Evolutionary conservation across 305 asterid genomes (phyloP).

Genomic region (Fraxinus sp.): DNA sequence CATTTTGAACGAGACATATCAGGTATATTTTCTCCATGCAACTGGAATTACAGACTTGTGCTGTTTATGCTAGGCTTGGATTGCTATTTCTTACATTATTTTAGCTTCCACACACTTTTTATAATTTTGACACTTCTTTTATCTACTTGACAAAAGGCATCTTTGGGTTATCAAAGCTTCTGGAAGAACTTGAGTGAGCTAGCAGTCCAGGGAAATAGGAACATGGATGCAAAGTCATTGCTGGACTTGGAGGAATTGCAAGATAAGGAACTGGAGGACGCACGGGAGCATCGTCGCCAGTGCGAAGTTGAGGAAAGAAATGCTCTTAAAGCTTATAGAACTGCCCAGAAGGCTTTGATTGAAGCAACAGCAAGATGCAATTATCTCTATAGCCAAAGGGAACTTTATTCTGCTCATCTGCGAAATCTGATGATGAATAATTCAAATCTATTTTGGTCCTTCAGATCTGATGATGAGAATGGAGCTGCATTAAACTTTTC

Average conservation of each 20-base stretch:
- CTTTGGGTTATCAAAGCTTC: conserved; percentile 29
- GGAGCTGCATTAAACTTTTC: conserved; percentile 29
- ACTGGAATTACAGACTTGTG: conserved; percentile 21
- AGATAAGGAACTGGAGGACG: conserved; percentile 52
- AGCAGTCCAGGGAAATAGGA: conserved; percentile 25
- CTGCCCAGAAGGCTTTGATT: conserved; percentile 47
- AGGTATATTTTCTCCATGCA: conserved; percentile 12
- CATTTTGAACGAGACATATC: conserved; percentile 17
- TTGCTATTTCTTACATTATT: not conserved
- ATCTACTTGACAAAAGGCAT: conserved; percentile 23
- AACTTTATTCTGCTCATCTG: conserved; percentile 46
- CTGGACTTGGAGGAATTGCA: conserved; percentile 44
- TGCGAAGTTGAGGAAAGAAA: conserved; percentile 51
- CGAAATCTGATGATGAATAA: conserved; percentile 49
- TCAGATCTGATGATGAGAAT: conserved; percentile 18
- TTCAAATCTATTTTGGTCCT: conserved; percentile 36
- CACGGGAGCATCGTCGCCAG: conserved; percentile 46
- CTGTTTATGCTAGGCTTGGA: not conserved
- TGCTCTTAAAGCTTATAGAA: conserved; percentile 46
- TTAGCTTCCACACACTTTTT: conserved; percentile 4
- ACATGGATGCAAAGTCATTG: conserved; percentile 32
- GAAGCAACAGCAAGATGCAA: conserved; percentile 56
- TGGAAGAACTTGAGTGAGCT: conserved; percentile 29
- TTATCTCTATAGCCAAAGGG: conserved; percentile 43
- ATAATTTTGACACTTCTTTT: conserved; percentile 14